Evolutionary conservation across 2,329 filamentous ascomycete genomes (phyloP), one percentile per base, ranked within the genome.

Genomic region (Raffaelea ambrosiae): DNA sequence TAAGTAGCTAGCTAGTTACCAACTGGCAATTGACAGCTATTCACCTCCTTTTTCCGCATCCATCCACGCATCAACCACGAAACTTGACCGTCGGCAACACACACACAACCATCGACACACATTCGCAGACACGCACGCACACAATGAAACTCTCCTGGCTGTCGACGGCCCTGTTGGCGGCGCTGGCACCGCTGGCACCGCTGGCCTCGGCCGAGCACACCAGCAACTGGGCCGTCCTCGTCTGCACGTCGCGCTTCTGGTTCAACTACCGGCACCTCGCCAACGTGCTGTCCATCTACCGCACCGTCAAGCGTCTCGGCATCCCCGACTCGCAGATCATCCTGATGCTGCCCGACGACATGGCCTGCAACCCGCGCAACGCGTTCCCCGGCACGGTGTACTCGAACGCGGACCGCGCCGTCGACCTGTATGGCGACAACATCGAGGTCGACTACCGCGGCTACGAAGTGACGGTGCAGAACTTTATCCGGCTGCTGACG

Each of bases 251-350:
- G 46, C 86, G 93, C 47, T 98, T 98, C 76, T 98, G 93, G 93
- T 98, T 98, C 81, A 98, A 98, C 71, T 98, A 98, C 69, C 86
- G 93, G 49, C 93, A 98, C 66, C 84, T 98, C 46, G 90, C 93
- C 66, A 98, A 98, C 70, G 93, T 95, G 18, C 81, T 98, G 52
- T 96, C 91, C 51, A 83, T 98, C 54, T 98, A 98, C 70, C 88
- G 93, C 50, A 98, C 93, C 49, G 93, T 98, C 54, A 98, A 98
- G 72, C 87, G 93, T 13, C 82, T 98, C 35, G 93, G 93, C 43
- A 98, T 98, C 51, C 93, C 93, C 33, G 93, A 98, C 68, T 95
- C 88, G 45, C 93, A 98, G 65, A 98, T 98, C 68, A 97, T 98
- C 64, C 85, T 98, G 56, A 97, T 98, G 90, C 81, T 98, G n/a